phyloP scores from a whole-genome alignment of 768 basidiomycete genomes.

The Mycena rebaudengoi region DNA sequence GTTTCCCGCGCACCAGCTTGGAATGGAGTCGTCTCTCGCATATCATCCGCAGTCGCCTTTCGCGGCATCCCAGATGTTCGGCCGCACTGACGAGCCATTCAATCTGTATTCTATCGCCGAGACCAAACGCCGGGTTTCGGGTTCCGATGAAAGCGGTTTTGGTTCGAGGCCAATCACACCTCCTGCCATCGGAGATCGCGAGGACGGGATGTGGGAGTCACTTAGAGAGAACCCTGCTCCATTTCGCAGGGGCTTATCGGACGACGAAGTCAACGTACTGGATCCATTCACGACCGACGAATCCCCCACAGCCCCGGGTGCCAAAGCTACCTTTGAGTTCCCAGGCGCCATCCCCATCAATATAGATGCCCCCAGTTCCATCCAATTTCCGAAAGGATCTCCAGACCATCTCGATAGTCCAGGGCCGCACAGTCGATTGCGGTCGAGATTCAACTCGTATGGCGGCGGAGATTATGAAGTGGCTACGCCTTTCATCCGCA shows the following conservation, averaged over 20 bases:
- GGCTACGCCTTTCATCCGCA: constrained; percentile 82
- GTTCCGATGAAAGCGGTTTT: constrained; percentile 63
- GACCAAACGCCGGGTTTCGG: constrained; percentile 63
- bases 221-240: constrained; percentile 70
- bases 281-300: constrained; percentile 53
- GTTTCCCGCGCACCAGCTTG: constrained; percentile 83
- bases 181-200: constrained; percentile 45
- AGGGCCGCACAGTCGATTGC: constrained; percentile 52
- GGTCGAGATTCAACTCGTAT: constrained; percentile 75
- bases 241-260: constrained; percentile 76
- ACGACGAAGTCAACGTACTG: constrained; percentile 67
- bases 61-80: constrained; percentile 85
- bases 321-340: constrained; percentile 65
- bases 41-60: constrained; percentile 85
- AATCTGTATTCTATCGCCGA: constrained; percentile 86
- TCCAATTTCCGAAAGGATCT: constrained; percentile 84
- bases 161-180: constrained; percentile 63
- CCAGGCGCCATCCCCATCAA: constrained; percentile 62
- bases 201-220: constrained; percentile 57
- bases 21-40: constrained; percentile 47
- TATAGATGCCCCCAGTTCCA: constrained; percentile 67
- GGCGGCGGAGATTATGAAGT: constrained; percentile 73
- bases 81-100: constrained; percentile 79
- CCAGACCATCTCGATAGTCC: constrained; percentile 78
- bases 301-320: constrained; percentile 51